Evolutionary conservation across 805 yeast genomes (phyloP).

Genomic region (Candida succiphila): DNA sequence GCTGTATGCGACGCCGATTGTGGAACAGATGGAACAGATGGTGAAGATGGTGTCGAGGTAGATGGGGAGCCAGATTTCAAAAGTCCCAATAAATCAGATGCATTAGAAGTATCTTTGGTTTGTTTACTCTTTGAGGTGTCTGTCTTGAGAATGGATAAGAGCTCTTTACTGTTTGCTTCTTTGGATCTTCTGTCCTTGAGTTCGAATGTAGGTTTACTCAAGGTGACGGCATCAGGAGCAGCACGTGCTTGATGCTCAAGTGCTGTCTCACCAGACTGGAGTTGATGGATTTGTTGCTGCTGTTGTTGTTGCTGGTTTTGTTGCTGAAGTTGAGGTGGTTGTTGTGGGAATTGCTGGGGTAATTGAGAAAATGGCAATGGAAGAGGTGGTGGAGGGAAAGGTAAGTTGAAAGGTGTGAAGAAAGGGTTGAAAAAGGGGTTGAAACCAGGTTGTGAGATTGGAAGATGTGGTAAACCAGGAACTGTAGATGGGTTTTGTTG

Average conservation of each 20-base stretch:
- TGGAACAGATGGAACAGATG: background rate
- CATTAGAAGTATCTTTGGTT: too few relatives aligned
- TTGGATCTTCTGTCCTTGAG: constrained; percentile 18
- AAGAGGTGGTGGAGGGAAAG: constrained; percentile 8
- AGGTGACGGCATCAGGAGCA: constrained; percentile 22
- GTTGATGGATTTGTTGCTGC: constrained; percentile 6
- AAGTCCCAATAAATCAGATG: background rate
- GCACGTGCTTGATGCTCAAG: constrained; percentile 4
- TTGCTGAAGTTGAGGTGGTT: constrained; percentile 1
- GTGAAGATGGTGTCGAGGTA: background rate
- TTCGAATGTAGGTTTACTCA: constrained; percentile 22
- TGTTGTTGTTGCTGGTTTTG: constrained; percentile 1
- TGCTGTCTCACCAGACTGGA: constrained; percentile 1
- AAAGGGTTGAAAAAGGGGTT: constrained; percentile 19
- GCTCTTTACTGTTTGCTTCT: constrained; percentile 21
- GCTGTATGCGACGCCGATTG: background rate
- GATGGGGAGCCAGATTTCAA: background rate
- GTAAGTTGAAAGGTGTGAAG: constrained; percentile 8
- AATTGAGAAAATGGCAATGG: background rate
- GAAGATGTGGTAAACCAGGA: too few relatives aligned
- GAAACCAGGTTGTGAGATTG: constrained; percentile 7
- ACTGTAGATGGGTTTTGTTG: too few relatives aligned
- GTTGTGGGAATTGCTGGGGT: constrained; percentile 4
- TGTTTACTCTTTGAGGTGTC: too few relatives aligned
- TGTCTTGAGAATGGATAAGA: constrained; percentile 18